These are phyloP conservation scores for Backusella circina DNA, from an alignment of 192 early-diverging fungal species.

Conservation along the genomic window DNA sequence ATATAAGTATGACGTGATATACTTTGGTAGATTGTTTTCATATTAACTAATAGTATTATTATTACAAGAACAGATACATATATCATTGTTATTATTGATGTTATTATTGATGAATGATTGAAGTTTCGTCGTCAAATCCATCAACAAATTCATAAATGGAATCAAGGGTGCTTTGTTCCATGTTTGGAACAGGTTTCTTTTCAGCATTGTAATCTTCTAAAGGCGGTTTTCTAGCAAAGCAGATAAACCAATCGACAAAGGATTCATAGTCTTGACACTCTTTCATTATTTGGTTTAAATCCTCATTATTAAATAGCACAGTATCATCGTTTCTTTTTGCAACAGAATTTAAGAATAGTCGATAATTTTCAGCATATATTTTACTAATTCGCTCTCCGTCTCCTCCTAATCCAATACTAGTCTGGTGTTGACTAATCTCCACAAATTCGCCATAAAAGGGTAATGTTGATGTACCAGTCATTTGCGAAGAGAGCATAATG, in stretches of 20 bases:
- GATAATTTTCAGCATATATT: slow-evolving; percentile 2
- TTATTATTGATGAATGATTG: not conserved
- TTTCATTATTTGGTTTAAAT: not conserved
- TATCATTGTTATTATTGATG: too few relatives aligned
- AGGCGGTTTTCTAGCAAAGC: slow-evolving; percentile 11
- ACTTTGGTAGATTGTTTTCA: too few relatives aligned
- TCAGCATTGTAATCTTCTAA: not conserved
- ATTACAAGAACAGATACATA: too few relatives aligned
- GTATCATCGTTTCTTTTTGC: not conserved
- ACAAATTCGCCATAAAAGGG: slow-evolving; percentile 7
- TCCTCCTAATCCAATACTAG: slow-evolving; percentile 4
- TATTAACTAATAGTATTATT: too few relatives aligned
- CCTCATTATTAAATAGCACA: not conserved
- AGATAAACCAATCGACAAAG: slow-evolving; percentile 15
- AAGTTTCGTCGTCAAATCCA: slow-evolving; percentile 7
- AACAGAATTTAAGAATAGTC: slow-evolving; percentile 3
- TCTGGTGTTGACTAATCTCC: slow-evolving; percentile 8
- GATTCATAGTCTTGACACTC: slow-evolving; percentile 12
- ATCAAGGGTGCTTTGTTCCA: slow-evolving; percentile 4
- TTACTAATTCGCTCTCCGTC: not conserved
- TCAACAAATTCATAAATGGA: slow-evolving; percentile 22
- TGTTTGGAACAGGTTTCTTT: not conserved
- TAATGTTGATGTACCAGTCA: not conserved
- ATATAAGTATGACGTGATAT: too few relatives aligned
- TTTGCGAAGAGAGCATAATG: slow-evolving; percentile 10